Evolutionary conservation across 345 rosid genomes (phyloP), one percentile per base, ranked within the genome.

Genomic region (Citrus inodora): DNA sequence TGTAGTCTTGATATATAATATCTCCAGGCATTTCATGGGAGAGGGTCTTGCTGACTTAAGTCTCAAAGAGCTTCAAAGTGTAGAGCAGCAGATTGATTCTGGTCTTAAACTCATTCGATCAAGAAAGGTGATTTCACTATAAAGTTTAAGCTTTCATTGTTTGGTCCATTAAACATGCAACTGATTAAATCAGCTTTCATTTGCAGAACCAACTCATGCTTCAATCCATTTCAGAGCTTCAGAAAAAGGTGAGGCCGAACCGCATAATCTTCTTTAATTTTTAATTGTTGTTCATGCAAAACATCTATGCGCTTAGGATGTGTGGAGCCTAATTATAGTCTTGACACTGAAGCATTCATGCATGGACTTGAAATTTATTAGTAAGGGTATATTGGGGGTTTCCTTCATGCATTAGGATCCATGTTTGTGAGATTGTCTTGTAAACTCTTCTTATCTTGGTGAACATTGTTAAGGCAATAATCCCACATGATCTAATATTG

Each of bases 1-100:
- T 76, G 2, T 0, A 28, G 62, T n/a, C 19, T 16, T 56, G 46
- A 38, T 59, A 46, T 46, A 11, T 46, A 46, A 46, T 46, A 2
- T 67, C 48, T 86, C 72, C 82, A 96, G 99, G 92, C 87, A 96
- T 83, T 88, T 88, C 77, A 88, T 86, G 95, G 99, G 99, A 70
- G 98, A 96, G 79, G 96, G 91, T 65, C 88, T 96, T 72, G 95
- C 89, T 11, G 51, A 89, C 25, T 71, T 96, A 80, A 93, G 86
- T 70, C 87, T 92, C 72, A 91, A 89, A 81, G 94, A 89, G 80
- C 93, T 93, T 72, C 96, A 93, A 65, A 91, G 85, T 80, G 81
- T 95, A 88, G 98, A 93, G 86, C 93, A 90, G 16, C 98, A 95
- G 83, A 88, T 92, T 61, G 94, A 88, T 78, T 84, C 89, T 61